Conservation (phyloP, 2,329 filamentous ascomycete species). For the Chaetothyriales sp. region DNA sequence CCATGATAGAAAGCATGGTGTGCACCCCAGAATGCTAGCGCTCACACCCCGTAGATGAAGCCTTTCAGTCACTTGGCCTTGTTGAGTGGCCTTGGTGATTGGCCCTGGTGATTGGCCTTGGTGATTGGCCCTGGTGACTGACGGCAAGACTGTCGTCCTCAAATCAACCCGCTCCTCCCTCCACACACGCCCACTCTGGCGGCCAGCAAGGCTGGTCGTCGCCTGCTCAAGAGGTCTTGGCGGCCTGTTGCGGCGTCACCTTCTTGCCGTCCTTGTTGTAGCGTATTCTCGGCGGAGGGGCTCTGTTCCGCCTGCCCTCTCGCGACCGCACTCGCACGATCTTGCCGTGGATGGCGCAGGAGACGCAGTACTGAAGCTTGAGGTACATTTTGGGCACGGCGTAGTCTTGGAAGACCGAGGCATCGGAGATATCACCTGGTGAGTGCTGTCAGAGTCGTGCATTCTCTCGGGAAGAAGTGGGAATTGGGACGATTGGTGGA, state of each 20-base stretch:
- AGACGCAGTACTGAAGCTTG: slow-evolving; percentile 99
- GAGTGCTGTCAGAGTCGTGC: background rate
- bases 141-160: background rate
- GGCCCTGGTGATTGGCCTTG: too few species aligned
- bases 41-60: background rate
- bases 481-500: background rate
- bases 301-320: slow-evolving; percentile 95
- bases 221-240: slow-evolving; percentile 42
- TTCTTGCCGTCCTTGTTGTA: slow-evolving; percentile 99
- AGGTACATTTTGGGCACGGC: slow-evolving; percentile 99
- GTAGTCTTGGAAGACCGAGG: slow-evolving; percentile 98
- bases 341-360: slow-evolving; percentile 99
- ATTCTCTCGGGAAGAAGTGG: background rate
- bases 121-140: background rate
- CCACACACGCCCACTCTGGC: background rate
- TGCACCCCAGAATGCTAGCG: background rate
- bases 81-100: background rate
- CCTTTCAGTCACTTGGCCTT: background rate
- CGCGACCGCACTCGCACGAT: slow-evolving; percentile 99
- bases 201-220: background rate
- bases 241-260: slow-evolving; percentile 73
- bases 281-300: slow-evolving; percentile 88
- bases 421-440: slow-evolving; percentile 98
- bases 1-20: background rate
- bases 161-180: background rate